Base-by-base conservation (phyloP, 2,329 filamentous ascomycete genomes). In the Ophiosphaerella narmari region DNA sequence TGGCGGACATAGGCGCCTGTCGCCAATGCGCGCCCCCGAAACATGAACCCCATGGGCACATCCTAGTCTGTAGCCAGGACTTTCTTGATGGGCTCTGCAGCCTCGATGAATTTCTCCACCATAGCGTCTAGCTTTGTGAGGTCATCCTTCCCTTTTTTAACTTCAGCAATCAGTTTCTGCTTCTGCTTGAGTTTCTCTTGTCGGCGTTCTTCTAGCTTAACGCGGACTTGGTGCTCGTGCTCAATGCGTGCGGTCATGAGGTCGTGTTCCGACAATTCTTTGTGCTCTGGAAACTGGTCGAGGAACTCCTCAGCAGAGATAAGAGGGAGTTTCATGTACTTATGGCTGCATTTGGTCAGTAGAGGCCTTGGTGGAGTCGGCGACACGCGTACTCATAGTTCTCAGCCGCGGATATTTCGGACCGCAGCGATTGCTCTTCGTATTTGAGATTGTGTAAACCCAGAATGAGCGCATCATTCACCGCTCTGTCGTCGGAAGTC, bases 401-500 rank as follows among this genome's bases (percentile, higher is more conserved):
- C 70, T 96, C 90, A 72, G 94, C 97, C 7, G 90, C 91, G 0
- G 84, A 80, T 54, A 99, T 97, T 75, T 99, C 94, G 41, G 90
- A 90, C 57, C 89, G 86, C 46, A 99, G 78, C 73, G 97, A 91
- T 46, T 90, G 82, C 76, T 97, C 92, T 74, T 99, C 93, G 69
- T 99, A 99, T 73, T 94, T 95, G 7, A 99, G 78, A 68, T 99
- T 99, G 75, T 97, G 93, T 47, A 99, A 81, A 68, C 96, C 90
- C 33, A 99, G 81, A 70, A 97, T 92, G 54, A 99, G 80, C 42
- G 87, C 85, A 71, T 99, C 94, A 57, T 97, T 91, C 74, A 96
- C 91, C 65, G 93, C 89, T 41, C 92, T 86, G 41, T 89, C 89
- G 72, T 96, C 91, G 26, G 90, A 88, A 0, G 94, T 97, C 62